Conservation (phyloP, 2,329 filamentous ascomycete species). For the Leptographium wingfieldii region DNA sequence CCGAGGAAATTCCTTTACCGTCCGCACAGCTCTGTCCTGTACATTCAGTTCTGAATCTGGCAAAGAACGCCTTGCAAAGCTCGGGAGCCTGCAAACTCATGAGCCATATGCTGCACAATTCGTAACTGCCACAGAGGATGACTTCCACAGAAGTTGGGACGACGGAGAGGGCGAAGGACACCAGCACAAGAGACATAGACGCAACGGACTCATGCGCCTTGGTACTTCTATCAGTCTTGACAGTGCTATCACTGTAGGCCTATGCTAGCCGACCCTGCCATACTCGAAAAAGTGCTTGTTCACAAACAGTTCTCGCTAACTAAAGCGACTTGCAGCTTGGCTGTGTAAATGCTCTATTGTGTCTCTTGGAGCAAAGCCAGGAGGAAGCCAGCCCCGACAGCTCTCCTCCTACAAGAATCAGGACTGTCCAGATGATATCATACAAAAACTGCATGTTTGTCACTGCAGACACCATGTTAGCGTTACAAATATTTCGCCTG, state of each 20-base stretch:
- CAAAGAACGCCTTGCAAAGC: slow-evolving; percentile 49
- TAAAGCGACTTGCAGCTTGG: slow-evolving; percentile 39
- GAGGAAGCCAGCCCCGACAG: slow-evolving; percentile 41
- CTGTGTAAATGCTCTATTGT: slow-evolving; percentile 78
- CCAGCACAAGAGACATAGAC: slow-evolving; percentile 35
- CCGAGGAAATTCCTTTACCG: slow-evolving; percentile 21
- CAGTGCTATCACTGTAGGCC: slow-evolving; percentile 51
- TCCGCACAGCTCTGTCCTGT: slow-evolving; percentile 56
- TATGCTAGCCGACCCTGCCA: background rate
- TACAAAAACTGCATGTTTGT: slow-evolving; percentile 59
- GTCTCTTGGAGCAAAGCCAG: slow-evolving; percentile 51
- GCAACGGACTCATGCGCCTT: slow-evolving; percentile 55
- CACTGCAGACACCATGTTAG: slow-evolving; percentile 65
- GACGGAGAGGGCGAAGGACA: slow-evolving; percentile 23
- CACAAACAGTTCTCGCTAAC: background rate
- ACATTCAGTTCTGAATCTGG: slow-evolving; percentile 62
- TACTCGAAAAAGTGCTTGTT: background rate
- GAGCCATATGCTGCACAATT: slow-evolving; percentile 48
- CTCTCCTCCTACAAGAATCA: slow-evolving; percentile 45
- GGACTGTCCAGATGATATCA: slow-evolving; percentile 61
- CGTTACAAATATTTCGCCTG: slow-evolving; percentile 72
- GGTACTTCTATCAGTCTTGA: slow-evolving; percentile 62
- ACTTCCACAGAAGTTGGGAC: background rate
- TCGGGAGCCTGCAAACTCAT: slow-evolving; percentile 37
- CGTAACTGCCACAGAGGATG: slow-evolving; percentile 13